Evolutionary conservation across 164 flowering plant genomes (phyloP).

Genomic region (Liquidambar formosana): DNA sequence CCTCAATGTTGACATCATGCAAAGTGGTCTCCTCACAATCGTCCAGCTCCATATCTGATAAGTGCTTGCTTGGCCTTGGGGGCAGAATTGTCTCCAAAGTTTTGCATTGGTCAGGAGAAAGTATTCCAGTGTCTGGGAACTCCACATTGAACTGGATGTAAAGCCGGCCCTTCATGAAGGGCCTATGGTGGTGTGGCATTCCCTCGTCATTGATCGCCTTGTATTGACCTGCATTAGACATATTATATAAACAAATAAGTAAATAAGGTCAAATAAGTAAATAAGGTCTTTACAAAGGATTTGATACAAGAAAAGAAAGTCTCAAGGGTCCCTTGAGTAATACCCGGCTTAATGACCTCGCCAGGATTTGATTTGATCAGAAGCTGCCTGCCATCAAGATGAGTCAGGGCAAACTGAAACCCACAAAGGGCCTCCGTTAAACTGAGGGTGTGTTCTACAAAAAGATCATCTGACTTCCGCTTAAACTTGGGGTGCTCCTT

Average conservation of each 20-base stretch:
- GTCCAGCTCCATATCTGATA: slow-evolving; percentile 55
- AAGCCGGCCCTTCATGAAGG: slow-evolving; percentile 65
- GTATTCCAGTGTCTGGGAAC: slow-evolving; percentile 55
- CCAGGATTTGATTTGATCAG: slow-evolving; percentile 59
- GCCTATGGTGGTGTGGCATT: slow-evolving; percentile 63
- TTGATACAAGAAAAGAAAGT: background rate
- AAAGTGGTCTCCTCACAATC: slow-evolving; percentile 68
- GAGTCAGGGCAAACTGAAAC: slow-evolving; percentile 52
- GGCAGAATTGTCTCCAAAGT: slow-evolving; percentile 44
- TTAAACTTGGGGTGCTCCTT: slow-evolving; percentile 58
- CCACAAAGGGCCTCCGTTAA: slow-evolving; percentile 62
- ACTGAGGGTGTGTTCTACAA: slow-evolving; percentile 44
- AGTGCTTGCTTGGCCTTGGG: slow-evolving; percentile 21
- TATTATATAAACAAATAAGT: background rate
- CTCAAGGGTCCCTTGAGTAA: background rate
- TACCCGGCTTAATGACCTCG: slow-evolving; percentile 57
- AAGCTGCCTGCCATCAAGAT: slow-evolving; percentile 58
- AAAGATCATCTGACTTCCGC: slow-evolving; percentile 47
- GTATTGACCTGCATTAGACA: slow-evolving; percentile 36
- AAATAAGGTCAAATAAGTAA: background rate
- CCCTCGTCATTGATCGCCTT: slow-evolving; percentile 77
- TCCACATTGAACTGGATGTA: slow-evolving; percentile 60
- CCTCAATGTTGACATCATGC: slow-evolving; percentile 64
- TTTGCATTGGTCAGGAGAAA: slow-evolving; percentile 47
- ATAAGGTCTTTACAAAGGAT: background rate